Evolutionary conservation across 176 grass and related monocot species (phyloP).

Genomic region (Oryza meridionalis): DNA sequence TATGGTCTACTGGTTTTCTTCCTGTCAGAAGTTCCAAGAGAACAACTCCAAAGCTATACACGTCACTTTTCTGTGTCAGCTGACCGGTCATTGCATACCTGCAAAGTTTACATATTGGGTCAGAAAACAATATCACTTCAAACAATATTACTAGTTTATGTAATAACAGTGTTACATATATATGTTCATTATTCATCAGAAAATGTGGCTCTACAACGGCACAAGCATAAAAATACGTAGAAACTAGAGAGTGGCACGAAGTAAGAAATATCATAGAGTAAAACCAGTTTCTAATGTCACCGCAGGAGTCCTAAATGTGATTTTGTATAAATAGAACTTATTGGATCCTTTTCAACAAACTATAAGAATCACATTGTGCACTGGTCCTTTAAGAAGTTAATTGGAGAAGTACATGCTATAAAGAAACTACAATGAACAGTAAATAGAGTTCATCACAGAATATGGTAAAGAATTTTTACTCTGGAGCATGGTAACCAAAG

Average conservation of each 20-base stretch:
- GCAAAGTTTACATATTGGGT: constrained; percentile 24
- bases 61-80: constrained; percentile 93
- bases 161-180: constrained; percentile 9
- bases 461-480: constrained; percentile 56
- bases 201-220: not conserved
- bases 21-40: constrained; percentile 93
- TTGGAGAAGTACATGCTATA: not conserved
- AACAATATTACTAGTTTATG: no score
- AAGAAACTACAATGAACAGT: not conserved
- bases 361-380: constrained; percentile 1
- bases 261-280: constrained; percentile 3
- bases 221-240: not conserved
- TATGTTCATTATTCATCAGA: constrained; percentile 5
- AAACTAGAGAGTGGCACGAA: not conserved
- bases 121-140: not conserved
- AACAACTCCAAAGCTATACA: constrained; percentile 96
- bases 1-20: constrained; percentile 95
- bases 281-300: not conserved
- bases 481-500: constrained; percentile 94
- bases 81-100: constrained; percentile 98
- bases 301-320: not conserved
- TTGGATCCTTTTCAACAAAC: not conserved
- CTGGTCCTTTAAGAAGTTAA: not conserved
- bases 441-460: constrained; percentile 6
- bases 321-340: not conserved